Conservation (phyloP, 495 filamentous ascomycete species). For the Trichodelitschia bisporula region DNA sequence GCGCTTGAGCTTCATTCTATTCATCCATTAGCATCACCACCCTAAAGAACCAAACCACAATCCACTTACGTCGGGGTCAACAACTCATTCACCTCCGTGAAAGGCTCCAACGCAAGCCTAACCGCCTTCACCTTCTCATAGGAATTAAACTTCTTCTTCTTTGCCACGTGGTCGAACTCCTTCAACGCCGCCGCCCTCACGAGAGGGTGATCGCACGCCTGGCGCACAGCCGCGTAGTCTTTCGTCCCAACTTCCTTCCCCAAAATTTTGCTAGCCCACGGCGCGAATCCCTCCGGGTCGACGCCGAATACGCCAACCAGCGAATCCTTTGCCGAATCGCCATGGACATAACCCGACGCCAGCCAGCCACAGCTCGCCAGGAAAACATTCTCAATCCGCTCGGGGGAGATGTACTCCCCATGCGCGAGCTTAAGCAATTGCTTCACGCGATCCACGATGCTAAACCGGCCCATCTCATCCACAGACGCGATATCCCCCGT, state of each 20-base stretch:
- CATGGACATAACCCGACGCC: conserved; percentile 69
- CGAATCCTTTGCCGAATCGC: conserved; percentile 61
- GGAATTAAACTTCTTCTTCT: conserved; percentile 66
- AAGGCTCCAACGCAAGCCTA: conserved; percentile 63
- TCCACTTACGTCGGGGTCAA: conserved; percentile 81
- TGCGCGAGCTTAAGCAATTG: conserved; percentile 95
- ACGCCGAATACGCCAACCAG: conserved; percentile 77
- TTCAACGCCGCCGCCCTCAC: conserved; percentile 51
- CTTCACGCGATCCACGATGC: conserved; percentile 90
- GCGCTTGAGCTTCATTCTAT: conserved; percentile 81
- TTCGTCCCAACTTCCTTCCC: conserved; percentile 33
- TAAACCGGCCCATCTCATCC: conserved; percentile 67
- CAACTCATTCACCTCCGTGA: conserved; percentile 82
- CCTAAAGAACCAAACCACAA: conserved; percentile 1
- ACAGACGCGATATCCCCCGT: conserved; percentile 77
- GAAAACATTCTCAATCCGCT: conserved; percentile 87
- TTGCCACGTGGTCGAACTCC: conserved; percentile 58
- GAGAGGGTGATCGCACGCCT: conserved; percentile 35
- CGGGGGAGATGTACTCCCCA: conserved; percentile 93
- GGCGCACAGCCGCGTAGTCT: conserved; percentile 40
- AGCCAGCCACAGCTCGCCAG: conserved; percentile 56
- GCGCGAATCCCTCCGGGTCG: conserved; percentile 55
- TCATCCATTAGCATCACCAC: conserved; percentile 15
- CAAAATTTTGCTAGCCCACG: conserved; percentile 51
- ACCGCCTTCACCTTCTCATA: conserved; percentile 65